A percentile compares a stretch with the other conserved stretches of the same genome.
Conservation (phyloP, 192 early-diverging fungal species). For the Backusella tuberculispora region DNA sequence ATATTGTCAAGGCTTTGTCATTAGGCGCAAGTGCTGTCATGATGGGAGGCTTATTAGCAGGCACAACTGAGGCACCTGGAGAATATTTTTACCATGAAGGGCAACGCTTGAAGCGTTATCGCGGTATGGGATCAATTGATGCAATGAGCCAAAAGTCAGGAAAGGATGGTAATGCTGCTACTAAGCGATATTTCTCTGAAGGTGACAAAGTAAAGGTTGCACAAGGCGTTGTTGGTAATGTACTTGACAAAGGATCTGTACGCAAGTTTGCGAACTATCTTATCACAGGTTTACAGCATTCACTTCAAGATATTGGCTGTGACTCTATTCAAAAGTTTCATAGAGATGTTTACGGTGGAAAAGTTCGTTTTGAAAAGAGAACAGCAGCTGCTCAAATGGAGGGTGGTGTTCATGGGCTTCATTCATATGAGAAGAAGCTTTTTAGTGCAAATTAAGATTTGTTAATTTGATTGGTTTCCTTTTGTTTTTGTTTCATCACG, state of each 20-base stretch:
- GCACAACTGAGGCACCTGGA: conserved; percentile 94
- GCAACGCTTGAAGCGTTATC: conserved; percentile 97
- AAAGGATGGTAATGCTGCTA: conserved; percentile 71
- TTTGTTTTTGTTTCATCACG: not conserved
- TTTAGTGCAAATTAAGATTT: conserved; percentile 43
- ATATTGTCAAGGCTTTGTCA: conserved; percentile 94
- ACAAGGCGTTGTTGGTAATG: conserved; percentile 95
- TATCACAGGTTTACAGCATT: conserved; percentile 93
- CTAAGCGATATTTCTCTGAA: conserved; percentile 95
- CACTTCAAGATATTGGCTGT: conserved; percentile 96
- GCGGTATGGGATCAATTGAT: conserved; percentile 98
- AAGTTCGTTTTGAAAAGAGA: conserved; percentile 92
- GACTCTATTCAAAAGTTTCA: conserved; percentile 67
- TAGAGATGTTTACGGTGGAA: conserved; percentile 67
- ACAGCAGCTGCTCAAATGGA: conserved; percentile 94
- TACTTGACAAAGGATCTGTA: conserved; percentile 97
- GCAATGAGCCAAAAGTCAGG: conserved; percentile 83
- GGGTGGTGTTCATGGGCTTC: conserved; percentile 93
- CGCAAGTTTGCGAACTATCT: conserved; percentile 94
- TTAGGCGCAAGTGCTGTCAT: conserved; percentile 97
- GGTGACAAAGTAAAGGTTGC: conserved; percentile 98
- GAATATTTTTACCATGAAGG: conserved; percentile 99
- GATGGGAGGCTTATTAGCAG: conserved; percentile 98
- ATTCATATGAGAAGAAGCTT: conserved; percentile 82
- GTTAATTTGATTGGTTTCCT: conserved; percentile 25